Percentiles rank a stretch among this genome's conserved stretches.
These are phyloP conservation scores for Gossypium herbaceum DNA, from an alignment of 345 rosid genomes.

Conservation along the genomic window DNA sequence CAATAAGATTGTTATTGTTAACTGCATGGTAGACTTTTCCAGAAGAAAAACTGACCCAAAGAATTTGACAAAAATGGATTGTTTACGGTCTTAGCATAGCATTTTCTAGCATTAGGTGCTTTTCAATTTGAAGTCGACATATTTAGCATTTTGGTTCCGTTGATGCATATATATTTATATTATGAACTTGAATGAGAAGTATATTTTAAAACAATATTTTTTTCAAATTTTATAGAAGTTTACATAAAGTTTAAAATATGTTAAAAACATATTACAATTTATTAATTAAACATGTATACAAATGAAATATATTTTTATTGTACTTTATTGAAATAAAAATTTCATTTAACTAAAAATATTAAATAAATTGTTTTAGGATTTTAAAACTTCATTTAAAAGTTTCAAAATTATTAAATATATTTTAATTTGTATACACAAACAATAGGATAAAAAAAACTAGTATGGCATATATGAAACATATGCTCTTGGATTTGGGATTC, in stretches of 20 bases:
- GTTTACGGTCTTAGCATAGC: not conserved
- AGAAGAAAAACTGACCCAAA: not conserved
- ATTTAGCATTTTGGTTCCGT: not conserved
- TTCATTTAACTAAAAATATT: no score
- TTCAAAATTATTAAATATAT: not conserved
- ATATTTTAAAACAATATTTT: no score
- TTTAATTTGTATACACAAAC: not conserved
- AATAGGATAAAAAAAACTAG: no score
- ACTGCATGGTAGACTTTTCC: not conserved
- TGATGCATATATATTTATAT: not conserved
- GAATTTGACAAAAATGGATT: not conserved
- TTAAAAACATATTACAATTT: no score
- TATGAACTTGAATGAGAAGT: no score
- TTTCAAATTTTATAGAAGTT: no score
- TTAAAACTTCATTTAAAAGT: no score
- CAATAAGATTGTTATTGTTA: not conserved
- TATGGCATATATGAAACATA: not conserved
- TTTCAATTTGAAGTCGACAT: not conserved
- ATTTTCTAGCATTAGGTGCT: not conserved
- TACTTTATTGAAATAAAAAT: no score
- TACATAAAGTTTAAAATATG: no score
- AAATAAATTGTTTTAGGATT: no score
- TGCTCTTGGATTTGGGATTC: not conserved
- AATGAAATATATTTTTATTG: no score
- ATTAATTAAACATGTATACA: no score